Base-by-base conservation (phyloP, 139 green algal genomes). In the Medakamo hakoo region DNA sequence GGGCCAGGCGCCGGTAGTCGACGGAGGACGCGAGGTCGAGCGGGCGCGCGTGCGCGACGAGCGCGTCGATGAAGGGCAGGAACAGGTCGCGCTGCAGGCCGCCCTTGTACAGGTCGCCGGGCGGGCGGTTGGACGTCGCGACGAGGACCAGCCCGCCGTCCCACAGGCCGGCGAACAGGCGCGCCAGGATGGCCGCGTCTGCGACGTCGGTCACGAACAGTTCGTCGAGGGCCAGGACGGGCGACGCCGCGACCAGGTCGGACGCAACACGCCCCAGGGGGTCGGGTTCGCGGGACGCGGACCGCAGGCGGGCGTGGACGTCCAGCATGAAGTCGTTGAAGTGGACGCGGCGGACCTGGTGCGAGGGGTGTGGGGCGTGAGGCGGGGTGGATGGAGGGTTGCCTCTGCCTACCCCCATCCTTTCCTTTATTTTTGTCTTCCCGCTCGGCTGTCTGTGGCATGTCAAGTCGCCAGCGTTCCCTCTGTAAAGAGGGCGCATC, bases 251-350 rank as follows among this genome's bases (percentile, higher is more conserved):
- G 4, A 49, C 68, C 20, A 93, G 65, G 20, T 79, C 56, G 28
- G 87, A 68, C 2, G 88, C 91, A 21, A 96, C 88, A 4, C 68
- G 60, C 49, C 68, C 59, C 27, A 95, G 71, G 4, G 86, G 86
- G 70, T 96, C 88, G 4, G 63, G 30, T 32, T 52, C 60, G 5
- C 40, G 25, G 18, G 62, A 32, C 20, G 74, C 30, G 4, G 63
- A 32, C 23, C 71, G 71, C 60, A 93, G 76, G 22, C 63, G 64
- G 3, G 58, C 30, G 71, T 98, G 91, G n/a, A 97, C 82, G 22
- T 92, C 83, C 58, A 97, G 74, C 92, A 98, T 98, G 81, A 98
- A 98, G 70, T 97, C 88, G 60, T 98, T 92, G 75, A 94, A 99
- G 74, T 97, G 91, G 1, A 75, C 85, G 28, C 92, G 80, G 58